These are phyloP conservation scores for Coriolopsis trogii DNA, from an alignment of 1,284 basidiomycete species.

Conservation along the genomic window DNA sequence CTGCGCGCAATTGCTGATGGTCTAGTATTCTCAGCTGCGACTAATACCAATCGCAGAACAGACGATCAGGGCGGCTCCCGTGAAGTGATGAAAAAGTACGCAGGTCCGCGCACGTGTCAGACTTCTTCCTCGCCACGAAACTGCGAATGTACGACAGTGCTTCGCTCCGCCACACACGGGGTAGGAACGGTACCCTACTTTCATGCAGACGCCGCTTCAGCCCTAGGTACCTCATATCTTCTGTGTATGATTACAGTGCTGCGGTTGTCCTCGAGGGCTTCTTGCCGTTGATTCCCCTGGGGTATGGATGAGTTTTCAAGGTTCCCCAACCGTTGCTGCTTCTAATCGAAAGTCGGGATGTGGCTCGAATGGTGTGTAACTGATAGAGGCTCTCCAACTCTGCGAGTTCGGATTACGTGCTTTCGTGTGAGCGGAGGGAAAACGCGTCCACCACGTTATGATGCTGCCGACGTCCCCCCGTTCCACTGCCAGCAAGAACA, in stretches of 20 bases:
- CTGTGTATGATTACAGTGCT: neutral
- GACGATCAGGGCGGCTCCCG: neutral
- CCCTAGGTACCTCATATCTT: neutral
- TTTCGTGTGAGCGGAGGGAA: neutral
- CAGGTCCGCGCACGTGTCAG: neutral
- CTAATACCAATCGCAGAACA: no score
- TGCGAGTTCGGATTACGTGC: slow-evolving; percentile 7
- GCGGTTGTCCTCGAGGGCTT: slow-evolving; percentile 1
- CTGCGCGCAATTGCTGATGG: no score
- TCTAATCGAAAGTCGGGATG: neutral
- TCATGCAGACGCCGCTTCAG: neutral
- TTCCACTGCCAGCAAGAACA: neutral
- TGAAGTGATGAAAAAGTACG: neutral
- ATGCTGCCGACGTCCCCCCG: neutral
- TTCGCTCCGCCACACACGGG: no score
- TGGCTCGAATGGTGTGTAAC: no score
- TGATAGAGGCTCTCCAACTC: no score
- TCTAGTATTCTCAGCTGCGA: no score
- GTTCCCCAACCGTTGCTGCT: no score
- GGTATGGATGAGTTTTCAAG: neutral
- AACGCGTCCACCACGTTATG: slow-evolving; percentile 10
- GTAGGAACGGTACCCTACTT: no score
- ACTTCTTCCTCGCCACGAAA: neutral
- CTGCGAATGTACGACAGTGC: no score
- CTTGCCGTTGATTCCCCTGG: neutral